Conservation (phyloP, 2,329 filamentous ascomycete species). For the Neodidymelliopsis sp. region DNA sequence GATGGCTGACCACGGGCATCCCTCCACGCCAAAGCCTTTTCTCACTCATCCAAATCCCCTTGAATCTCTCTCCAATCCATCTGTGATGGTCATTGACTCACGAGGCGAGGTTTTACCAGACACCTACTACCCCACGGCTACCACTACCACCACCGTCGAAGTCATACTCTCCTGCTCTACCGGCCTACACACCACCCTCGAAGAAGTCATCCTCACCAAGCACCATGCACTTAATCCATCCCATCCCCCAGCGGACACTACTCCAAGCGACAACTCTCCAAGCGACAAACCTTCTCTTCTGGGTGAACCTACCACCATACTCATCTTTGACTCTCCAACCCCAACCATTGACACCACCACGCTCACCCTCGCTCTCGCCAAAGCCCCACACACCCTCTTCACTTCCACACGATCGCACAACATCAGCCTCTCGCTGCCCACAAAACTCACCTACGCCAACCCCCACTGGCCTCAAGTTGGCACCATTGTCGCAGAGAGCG, state of each 20-base stretch:
- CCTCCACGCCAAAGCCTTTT: neutral
- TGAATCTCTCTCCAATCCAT: no score
- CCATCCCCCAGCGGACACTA: no score
- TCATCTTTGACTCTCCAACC: neutral
- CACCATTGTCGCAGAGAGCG: neutral
- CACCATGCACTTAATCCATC: no score
- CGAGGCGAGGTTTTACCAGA: neutral
- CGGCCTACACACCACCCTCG: neutral
- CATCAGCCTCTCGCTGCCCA: neutral
- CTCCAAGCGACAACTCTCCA: no score
- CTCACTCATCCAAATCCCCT: no score
- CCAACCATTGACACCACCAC: neutral
- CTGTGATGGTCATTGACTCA: no score
- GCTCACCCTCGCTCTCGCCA: neutral
- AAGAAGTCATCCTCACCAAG: neutral
- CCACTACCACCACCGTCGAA: neutral
- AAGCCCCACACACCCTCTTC: neutral
- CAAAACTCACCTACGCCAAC: neutral
- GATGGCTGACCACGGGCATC: neutral
- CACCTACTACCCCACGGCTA: neutral
- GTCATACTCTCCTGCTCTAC: neutral
- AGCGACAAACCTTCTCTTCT: no score
- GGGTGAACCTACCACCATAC: no score
- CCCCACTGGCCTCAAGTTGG: conserved; percentile 5
- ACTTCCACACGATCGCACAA: neutral